A percentile compares a stretch with the other conserved stretches of the same genome.
Conservation (phyloP, 805 yeast genomes). For the Blastobotrys parvus region DNA sequence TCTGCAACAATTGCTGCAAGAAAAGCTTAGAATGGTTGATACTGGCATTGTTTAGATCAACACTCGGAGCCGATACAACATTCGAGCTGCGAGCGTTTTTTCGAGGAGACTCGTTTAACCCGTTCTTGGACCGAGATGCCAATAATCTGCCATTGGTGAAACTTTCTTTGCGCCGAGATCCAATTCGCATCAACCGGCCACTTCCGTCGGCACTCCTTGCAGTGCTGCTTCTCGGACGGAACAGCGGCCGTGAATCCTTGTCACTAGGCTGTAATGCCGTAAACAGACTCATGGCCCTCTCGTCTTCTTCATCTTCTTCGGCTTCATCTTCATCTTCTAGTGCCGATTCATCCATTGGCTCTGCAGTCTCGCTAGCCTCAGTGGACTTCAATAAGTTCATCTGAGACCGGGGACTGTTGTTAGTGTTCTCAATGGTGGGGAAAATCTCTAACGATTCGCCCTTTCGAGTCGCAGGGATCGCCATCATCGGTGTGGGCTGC, state of each 20-base stretch:
- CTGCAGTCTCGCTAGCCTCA: too few relatives aligned
- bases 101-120: background rate
- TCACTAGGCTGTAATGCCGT: conserved; percentile 9
- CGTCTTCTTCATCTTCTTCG: conserved; percentile 15
- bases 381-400: background rate
- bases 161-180: conserved; percentile 15
- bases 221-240: conserved; percentile 20
- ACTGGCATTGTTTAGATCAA: conserved; percentile 27
- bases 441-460: conserved; percentile 74
- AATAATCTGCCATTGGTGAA: conserved; percentile 2
- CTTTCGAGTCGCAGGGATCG: conserved; percentile 71
- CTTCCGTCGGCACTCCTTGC: conserved; percentile 10
- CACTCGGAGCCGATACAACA: conserved; percentile 5
- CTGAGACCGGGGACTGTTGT: background rate
- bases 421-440: conserved; percentile 3
- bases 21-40: conserved; percentile 23
- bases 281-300: conserved; percentile 18
- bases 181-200: background rate
- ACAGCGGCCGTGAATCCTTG: conserved; percentile 2
- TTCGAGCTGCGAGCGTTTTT: conserved; percentile 4
- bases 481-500: conserved; percentile 58
- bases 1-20: conserved; percentile 25
- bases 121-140: conserved; percentile 1
- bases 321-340: conserved; percentile 4
- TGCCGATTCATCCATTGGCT: background rate